Percentiles rank a stretch among this genome's conserved stretches.
These are phyloP conservation scores for Rutstroemia sydowiana DNA, from an alignment of 2,329 filamentous ascomycete genomes.

Conservation along the genomic window DNA sequence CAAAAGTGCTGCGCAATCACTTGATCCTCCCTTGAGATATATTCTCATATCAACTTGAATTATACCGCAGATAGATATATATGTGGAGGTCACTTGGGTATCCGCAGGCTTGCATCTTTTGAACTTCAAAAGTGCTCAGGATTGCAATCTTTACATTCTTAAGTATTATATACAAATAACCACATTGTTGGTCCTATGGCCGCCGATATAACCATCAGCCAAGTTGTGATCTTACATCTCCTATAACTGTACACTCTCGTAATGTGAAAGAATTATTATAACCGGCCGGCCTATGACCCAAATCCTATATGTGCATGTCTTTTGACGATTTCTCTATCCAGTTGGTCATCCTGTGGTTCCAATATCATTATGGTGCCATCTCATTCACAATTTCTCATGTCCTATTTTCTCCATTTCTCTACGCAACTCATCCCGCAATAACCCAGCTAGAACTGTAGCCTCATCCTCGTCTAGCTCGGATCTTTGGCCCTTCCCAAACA, in stretches of 20 bases:
- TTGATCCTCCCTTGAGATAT: no score
- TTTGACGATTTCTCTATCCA: not conserved
- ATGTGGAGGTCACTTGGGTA: not conserved
- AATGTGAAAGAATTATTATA: no score
- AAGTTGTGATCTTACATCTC: no score
- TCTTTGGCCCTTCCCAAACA: constrained; percentile 70
- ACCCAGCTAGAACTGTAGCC: constrained; percentile 50
- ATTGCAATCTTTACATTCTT: no score
- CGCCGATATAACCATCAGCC: no score
- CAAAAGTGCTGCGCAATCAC: no score
- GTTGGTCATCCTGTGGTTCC: not conserved
- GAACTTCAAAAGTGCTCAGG: not conserved
- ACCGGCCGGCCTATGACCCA: no score
- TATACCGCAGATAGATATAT: no score
- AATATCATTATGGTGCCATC: not conserved
- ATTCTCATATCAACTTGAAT: no score
- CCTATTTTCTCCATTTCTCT: constrained; percentile 35
- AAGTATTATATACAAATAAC: no score
- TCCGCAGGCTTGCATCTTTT: not conserved
- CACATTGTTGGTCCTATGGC: no score
- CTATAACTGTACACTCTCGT: no score
- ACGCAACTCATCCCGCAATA: constrained; percentile 44
- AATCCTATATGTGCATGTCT: not conserved
- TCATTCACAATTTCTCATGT: constrained; percentile 19
- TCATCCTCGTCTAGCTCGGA: constrained; percentile 74